phyloP scores from a whole-genome alignment of 495 filamentous ascomycete species.

The Trichocladium uniseriatum region DNA sequence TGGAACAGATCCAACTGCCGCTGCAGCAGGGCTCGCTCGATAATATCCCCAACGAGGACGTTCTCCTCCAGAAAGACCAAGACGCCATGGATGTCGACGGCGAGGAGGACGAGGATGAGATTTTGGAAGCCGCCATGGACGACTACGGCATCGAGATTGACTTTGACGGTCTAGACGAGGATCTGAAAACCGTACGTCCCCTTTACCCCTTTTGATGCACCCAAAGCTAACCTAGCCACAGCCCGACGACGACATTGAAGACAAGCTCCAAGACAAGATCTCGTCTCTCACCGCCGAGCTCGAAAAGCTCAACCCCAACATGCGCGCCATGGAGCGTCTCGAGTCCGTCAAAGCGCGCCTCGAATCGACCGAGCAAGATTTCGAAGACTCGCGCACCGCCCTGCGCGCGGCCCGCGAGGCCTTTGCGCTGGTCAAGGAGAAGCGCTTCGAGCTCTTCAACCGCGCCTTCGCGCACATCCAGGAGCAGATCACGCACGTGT shows the following conservation, averaged over 20 bases:
- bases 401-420: constrained; percentile 68
- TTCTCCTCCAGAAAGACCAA: constrained; percentile 53
- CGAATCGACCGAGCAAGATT: constrained; percentile 77
- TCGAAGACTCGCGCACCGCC: constrained; percentile 65
- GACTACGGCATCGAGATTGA: constrained; percentile 91
- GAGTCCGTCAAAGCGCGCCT: constrained; percentile 77
- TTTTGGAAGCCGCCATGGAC: constrained; percentile 46
- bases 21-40: constrained; percentile 74
- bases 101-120: constrained; percentile 53
- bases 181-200: constrained; percentile 61
- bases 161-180: constrained; percentile 78
- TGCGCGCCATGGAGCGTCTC: constrained; percentile 88
- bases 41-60: constrained; percentile 77
- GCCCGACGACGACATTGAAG: constrained; percentile 63
- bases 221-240: constrained; percentile 28
- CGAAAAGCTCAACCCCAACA: constrained; percentile 90
- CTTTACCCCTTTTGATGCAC: neutral
- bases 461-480: constrained; percentile 92
- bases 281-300: constrained; percentile 63
- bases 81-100: constrained; percentile 84
- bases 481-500: constrained; percentile 86
- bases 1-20: constrained; percentile 86
- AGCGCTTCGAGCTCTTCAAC: constrained; percentile 85
- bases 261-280: constrained; percentile 72
- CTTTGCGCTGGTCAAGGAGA: constrained; percentile 70